phyloP scores from a whole-genome alignment of 2,329 filamentous ascomycete genomes.

The Talaromyces sp. region DNA sequence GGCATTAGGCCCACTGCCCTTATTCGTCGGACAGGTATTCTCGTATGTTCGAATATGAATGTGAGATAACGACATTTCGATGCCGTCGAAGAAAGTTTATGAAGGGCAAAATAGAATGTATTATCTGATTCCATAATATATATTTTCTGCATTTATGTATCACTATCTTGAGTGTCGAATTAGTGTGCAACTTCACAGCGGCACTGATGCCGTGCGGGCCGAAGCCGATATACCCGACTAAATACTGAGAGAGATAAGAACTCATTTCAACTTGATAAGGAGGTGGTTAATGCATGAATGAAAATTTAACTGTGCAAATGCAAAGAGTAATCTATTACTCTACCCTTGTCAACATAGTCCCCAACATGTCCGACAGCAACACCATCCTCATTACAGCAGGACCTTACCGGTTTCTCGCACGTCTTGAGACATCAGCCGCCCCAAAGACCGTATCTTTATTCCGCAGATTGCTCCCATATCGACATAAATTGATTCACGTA shows the following conservation, averaged over 20 bases:
- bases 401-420: slow-evolving; percentile 12
- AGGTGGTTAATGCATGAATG: too few relatives aligned
- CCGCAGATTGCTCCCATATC: slow-evolving; percentile 17
- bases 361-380: slow-evolving; percentile 1
- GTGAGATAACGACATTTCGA: slow-evolving; percentile 4
- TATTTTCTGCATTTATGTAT: background rate
- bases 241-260: background rate
- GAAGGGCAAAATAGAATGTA: background rate
- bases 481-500: slow-evolving; percentile 20
- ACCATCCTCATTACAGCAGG: slow-evolving; percentile 12
- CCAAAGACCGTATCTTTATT: slow-evolving; percentile 18
- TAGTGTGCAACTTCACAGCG: background rate
- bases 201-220: slow-evolving; percentile 12
- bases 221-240: slow-evolving; percentile 10
- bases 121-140: background rate
- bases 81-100: background rate
- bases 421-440: slow-evolving; percentile 11
- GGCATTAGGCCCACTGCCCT: background rate
- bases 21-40: slow-evolving; percentile 8
- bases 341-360: background rate
- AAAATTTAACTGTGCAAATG: background rate
- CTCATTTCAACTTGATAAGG: too few relatives aligned
- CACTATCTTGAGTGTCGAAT: background rate
- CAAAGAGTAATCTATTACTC: background rate
- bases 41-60: slow-evolving; percentile 12